Evolutionary conservation across 148 eudicot species (phyloP), one percentile per base, ranked within the genome.

Genomic region (Gaultheria prostrata): DNA sequence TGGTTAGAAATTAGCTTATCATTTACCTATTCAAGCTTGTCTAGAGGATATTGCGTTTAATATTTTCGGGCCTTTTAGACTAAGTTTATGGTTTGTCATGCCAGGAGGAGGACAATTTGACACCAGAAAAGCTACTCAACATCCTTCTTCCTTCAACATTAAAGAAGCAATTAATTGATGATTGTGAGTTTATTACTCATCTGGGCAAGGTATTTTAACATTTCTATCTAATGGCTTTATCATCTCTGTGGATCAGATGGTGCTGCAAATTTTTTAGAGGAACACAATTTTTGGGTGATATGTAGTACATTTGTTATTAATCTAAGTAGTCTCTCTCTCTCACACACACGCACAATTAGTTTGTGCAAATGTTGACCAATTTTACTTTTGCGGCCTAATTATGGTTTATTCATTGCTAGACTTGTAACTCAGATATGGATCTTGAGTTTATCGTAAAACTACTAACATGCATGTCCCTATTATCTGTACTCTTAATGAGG

Each of bases 81-180:
- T 17, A 6, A 80, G 43, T 70, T 65, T 78, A 24, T 14, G 21
- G 26, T 71, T 76, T 45, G 50, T 87, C 26, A 69, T 79, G 30
- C 76, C 75, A 91, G 92, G 90, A 83, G 39, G 83, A 88, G 77
- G 87, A 85, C 21, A 69, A 39, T 30, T 80, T 46, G 69, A 59
- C 85, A 15, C 45, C 79, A 51, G 97, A 89, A 72, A 92, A 90
- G 82, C 79, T 79, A 72, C 67, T 86, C 28, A 86, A 63, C 72
- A 83, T 92, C 65, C 87, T 84, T 59, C 88, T 93, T 75, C 97
- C 97, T 56, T 84, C 87, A 12, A 80, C 78, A 24, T 84, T 93
- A 21, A 92, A 85, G 88, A 89, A 89, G 88, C 94, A 90, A 77
- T 86, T 93, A 56, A 82, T 93, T 78, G 90, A 86, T 83, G 92